Base-by-base conservation (phyloP, 164 flowering plant species). In the Umbilicus rupestris region DNA sequence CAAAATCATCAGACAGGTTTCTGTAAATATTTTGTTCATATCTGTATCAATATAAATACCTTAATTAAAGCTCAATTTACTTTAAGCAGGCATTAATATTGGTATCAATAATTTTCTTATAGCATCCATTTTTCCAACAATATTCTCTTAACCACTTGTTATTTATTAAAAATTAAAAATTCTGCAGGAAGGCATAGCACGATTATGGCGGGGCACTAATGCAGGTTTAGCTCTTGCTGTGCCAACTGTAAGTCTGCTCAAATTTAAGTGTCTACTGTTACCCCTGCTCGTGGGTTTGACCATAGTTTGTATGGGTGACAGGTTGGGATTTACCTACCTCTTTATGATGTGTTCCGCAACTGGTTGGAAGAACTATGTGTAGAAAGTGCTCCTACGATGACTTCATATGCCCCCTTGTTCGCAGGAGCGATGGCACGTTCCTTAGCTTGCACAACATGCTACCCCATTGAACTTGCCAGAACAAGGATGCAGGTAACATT, bases 201-300 rank as follows among this genome's bases (percentile, higher is more conserved):
- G 88, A 77, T 75, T 95, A 20, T 95, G 99, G 99, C 81, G 96
- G 75, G 99, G 98, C 60, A 95, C 98, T 55, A 92, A 87, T 85
- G 99, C 99, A 37, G 86, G 90, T 60, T 75, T 95, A 59, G 98
- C 98, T 26, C 73, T 95, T 64, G 98, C 98, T 37, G 69, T 95
- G 39, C 98, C 99, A 60, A 92, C 90, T 30, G 99, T 95, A 77
- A 77, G 89, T 76, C 69, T 24, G 19, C 69, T 31, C 26, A 24
- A n/a, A 14, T 46, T 15, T 22, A 20, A 39, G 39, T 20, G 24
- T 37, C 29, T 7, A 37, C 37, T 30, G 15, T 19, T 22, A 30
- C 7, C 24, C 41, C 16, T 70, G 62, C 67, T 49, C 59, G 67
- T 60, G 26, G 12, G 24, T 57, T 22, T 62, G 45, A 62, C 19